Percentiles rank a stretch among this genome's conserved stretches.
phyloP scores from a whole-genome alignment of 2,329 filamentous ascomycete genomes.

The Penicillium hordei region DNA sequence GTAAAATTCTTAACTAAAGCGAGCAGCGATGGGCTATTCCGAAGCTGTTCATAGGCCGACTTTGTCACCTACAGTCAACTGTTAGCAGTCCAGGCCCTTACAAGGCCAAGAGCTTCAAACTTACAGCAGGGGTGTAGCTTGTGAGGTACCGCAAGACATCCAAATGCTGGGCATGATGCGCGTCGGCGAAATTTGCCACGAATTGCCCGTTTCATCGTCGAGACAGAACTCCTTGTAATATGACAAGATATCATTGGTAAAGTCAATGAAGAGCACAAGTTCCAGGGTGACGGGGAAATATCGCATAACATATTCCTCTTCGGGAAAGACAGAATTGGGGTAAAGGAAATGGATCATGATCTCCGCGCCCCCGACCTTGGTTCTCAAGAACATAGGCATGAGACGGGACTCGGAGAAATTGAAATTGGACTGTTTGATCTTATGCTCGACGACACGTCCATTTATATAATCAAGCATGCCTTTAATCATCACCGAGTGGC shows the following conservation, averaged over 20 bases:
- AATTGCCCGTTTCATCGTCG: constrained; percentile 10
- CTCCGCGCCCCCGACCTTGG: constrained; percentile 14
- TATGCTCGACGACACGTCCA: constrained; percentile 10
- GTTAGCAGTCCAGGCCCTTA: not conserved
- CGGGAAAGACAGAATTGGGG: constrained; percentile 11
- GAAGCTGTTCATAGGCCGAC: constrained; percentile 8
- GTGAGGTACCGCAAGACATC: constrained; percentile 14
- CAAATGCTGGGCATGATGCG: constrained; percentile 10
- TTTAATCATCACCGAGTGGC: constrained; percentile 15
- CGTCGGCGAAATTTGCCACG: constrained; percentile 13
- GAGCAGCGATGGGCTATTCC: not conserved
- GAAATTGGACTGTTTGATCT: constrained; percentile 9
- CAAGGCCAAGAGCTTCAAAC: not conserved
- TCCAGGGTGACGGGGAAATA: constrained; percentile 14
- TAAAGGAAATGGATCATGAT: constrained; percentile 12
- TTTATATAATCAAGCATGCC: constrained; percentile 12
- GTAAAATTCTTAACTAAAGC: constrained; percentile 5
- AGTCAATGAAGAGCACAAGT: constrained; percentile 13
- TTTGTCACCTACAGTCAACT: not conserved
- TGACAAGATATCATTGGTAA: constrained; percentile 17
- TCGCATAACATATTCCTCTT: constrained; percentile 9
- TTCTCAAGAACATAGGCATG: constrained; percentile 17
- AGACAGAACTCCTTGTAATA: constrained; percentile 18
- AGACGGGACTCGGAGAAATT: constrained; percentile 1
- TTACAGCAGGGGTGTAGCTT: constrained; percentile 4